Evolutionary conservation across 257 asterid genomes (phyloP), one percentile per base, ranked within the genome.

Genomic region (Solanum rostratum): DNA sequence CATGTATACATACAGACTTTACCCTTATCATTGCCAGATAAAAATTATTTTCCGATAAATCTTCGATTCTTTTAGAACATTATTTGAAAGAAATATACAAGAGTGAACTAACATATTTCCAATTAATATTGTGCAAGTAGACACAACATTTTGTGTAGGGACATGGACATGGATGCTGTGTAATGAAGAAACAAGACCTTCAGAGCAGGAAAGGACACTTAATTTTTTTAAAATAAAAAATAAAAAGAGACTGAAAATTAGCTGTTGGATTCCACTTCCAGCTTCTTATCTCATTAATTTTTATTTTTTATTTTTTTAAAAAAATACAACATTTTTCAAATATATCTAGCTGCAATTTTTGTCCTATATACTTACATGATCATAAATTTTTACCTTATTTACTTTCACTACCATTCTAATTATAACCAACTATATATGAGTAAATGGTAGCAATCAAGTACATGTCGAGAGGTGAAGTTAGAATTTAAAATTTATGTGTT

Each of bases 221-320:
- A 24, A 9, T 20, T 19, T 2, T 53, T 18, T 53, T 5, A 52
- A 33, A 69, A 14, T 10, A 59, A 62, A 62, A 1, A 33, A 68
- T 30, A 29, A 73, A 33, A 30, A 30, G 2, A 3, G 46, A 68
- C 53, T 39, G 53, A 70, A 13, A 76, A 74, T 19, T 46, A 76
- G 62, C 81, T 76, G 43, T 27, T 76, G 60, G 81, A 46, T 76
- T 24, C 81, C 62, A 76, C 62, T 50, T 76, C 55, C 54, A 73
- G 19, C 11, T n/a, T 43, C 80, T 22, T 41, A 7, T 45, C 3
- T 66, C 14, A 33, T 68, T 33, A 5, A 33, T 33, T 33, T 29
- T 60, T n/a, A n/a, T n/a, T n/a, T 18, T 6, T 57, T 57, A 57
- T 22, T 60, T 22, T 22, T 69, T 70, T 39, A 11, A 20, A 39